Conservation (phyloP, 129 eudicot genomes). For the Lonicera japonica region DNA sequence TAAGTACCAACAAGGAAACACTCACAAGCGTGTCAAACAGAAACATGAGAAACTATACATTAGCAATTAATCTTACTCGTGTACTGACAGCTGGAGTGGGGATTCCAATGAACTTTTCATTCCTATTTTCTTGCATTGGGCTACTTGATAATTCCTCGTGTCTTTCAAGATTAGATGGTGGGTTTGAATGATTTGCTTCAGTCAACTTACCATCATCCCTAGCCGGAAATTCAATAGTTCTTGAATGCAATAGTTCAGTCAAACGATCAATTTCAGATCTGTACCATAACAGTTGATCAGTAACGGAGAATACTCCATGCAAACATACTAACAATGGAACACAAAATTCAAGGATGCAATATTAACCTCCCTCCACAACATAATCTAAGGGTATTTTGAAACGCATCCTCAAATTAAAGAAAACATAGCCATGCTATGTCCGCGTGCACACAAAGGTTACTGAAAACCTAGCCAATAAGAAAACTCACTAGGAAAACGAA, state of each 20-base stretch:
- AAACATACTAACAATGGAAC: background rate
- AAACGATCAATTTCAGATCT: conserved; percentile 72
- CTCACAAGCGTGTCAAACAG: background rate
- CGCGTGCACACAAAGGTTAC: background rate
- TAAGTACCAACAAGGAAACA: background rate
- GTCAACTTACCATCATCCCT: conserved; percentile 26
- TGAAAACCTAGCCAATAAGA: background rate
- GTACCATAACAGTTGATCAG: conserved; percentile 15
- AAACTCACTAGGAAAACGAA: conserved; percentile 13
- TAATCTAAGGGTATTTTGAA: no score
- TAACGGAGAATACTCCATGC: background rate
- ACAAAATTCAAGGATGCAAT: no score
- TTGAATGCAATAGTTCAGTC: conserved; percentile 58
- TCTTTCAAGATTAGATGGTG: conserved; percentile 21
- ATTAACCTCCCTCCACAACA: no score
- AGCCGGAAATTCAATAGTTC: conserved; percentile 33
- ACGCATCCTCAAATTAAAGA: background rate
- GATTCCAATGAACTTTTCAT: conserved; percentile 14
- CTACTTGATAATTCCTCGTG: conserved; percentile 18
- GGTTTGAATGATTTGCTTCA: conserved; percentile 19
- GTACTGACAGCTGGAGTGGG: conserved; percentile 40
- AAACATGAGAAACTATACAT: background rate
- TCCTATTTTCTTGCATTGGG: conserved; percentile 28
- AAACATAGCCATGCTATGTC: no score
- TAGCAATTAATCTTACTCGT: conserved; percentile 26